Base-by-base conservation (phyloP, 805 yeast species). In the Gaillardinia entomophila region DNA sequence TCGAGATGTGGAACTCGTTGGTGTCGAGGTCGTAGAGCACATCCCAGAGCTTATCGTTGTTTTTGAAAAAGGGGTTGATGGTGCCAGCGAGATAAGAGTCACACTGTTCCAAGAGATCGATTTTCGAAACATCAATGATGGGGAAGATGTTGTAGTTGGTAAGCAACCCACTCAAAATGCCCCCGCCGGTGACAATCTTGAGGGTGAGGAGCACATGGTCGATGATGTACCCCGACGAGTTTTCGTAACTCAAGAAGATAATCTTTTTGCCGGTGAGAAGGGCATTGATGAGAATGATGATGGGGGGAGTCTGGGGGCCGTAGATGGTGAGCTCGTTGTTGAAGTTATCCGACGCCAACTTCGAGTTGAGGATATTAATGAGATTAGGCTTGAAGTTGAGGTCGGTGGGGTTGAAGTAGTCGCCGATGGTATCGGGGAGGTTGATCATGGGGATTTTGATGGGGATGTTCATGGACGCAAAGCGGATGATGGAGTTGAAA, bases 11-110 rank as follows among this genome's bases (percentile, higher is more conserved):
- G 25, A 77, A 45, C 33, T 62, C 68, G 28, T 71, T 71, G 0
- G 65, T 31, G 45, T 80, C 88, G 39, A 82, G 45, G 49, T 82
- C 79, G 35, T 77, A 73, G 38, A 75, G 66, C 20, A 77, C 51
- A 50, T 82, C 84, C 82, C 83, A 81, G 14, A 72, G 47, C 28
- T 63, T 64, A 20, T 60, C 63, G 35, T 70, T 70, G 20, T 71
- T 66, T 45, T 75, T 76, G 48, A 82, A 73, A 26, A 79, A 70
- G 12, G 81, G 73, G 48, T 82, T 82, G 26, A 81, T 75, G 3
- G 87, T 79, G 3, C 90, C 90, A 2, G 82, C 70, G 30, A 82
- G 56, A 43, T 62, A 75, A 18, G 57, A 58, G 19, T 45, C 60
- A 38, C 59, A 66, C 32, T 48, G 56, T 38, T 63, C 62, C 31